phyloP scores from a whole-genome alignment of 2,329 filamentous ascomycete species.

The Aspergillus glaucus region DNA sequence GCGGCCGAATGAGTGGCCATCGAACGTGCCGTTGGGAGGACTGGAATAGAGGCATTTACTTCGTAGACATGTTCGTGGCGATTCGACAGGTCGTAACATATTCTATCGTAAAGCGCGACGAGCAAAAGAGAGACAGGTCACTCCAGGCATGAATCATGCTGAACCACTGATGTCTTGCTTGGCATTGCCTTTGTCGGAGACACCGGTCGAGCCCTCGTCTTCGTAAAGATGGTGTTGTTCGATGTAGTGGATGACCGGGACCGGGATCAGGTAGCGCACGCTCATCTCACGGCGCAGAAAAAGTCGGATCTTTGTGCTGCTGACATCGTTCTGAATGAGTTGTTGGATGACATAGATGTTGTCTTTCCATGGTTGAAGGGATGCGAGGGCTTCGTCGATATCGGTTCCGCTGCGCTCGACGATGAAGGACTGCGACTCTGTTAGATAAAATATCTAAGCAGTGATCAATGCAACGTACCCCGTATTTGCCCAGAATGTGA shows the following conservation, averaged over 20 bases:
- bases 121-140: background rate
- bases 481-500: constrained; percentile 78
- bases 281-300: constrained; percentile 75
- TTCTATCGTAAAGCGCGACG: background rate
- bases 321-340: constrained; percentile 79
- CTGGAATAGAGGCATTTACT: too few species aligned
- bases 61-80: too few species aligned
- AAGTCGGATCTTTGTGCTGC: constrained; percentile 73
- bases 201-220: constrained; percentile 37
- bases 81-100: background rate
- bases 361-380: constrained; percentile 72
- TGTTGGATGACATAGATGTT: constrained; percentile 86
- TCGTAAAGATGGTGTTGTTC: constrained; percentile 60
- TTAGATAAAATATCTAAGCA: background rate
- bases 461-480: constrained; percentile 34
- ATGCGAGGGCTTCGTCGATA: constrained; percentile 79
- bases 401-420: constrained; percentile 85
- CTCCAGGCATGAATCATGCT: background rate
- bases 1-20: too few species aligned
- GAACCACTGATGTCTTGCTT: background rate
- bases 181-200: constrained; percentile 30
- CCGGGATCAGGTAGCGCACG: constrained; percentile 69
- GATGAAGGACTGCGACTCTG: constrained; percentile 56
- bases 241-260: constrained; percentile 69
- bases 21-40: too few species aligned